Evolutionary conservation across 1,139 yeast genomes (phyloP).

Genomic region (Magnusiomyces suaveolens): DNA sequence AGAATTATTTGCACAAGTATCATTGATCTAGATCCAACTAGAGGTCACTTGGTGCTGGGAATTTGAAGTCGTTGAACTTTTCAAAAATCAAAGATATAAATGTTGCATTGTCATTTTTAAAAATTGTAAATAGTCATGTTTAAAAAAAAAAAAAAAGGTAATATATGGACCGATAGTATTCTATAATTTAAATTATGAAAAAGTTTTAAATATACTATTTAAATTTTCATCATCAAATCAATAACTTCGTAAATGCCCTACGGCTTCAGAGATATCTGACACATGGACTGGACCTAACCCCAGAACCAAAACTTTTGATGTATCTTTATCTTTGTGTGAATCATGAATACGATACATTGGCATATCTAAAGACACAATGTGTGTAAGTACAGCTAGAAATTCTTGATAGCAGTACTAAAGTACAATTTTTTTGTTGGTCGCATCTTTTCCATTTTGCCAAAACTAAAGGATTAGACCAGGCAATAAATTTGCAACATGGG

Average conservation of each 20-base stretch:
- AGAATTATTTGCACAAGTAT: conserved; percentile 30
- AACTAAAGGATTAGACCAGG: conserved; percentile 32
- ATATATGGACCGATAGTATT: no score
- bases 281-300: conserved; percentile 98
- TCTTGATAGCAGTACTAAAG: conserved; percentile 65
- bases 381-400: conserved; percentile 63
- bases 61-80: conserved; percentile 14
- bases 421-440: conserved; percentile 90
- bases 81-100: not conserved
- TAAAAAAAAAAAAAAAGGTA: no score
- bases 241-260: conserved; percentile 68
- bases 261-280: conserved; percentile 63
- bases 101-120: not conserved
- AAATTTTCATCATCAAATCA: conserved; percentile 28
- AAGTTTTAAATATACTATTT: not conserved
- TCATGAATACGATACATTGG: conserved; percentile 79
- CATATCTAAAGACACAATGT: conserved; percentile 70
- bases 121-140: no score
- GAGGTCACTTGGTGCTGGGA: conserved; percentile 27
- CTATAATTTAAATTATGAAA: not conserved
- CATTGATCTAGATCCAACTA: conserved; percentile 26
- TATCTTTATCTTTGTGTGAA: conserved; percentile 95
- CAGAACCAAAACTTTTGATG: conserved; percentile 87
- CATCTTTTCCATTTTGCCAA: conserved; percentile 66
- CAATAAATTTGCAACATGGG: conserved; percentile 69